A percentile compares a stretch with the other conserved stretches of the same genome.
These are phyloP conservation scores for Phialophora tarda DNA, from an alignment of 2,329 filamentous ascomycete species.

Conservation along the genomic window DNA sequence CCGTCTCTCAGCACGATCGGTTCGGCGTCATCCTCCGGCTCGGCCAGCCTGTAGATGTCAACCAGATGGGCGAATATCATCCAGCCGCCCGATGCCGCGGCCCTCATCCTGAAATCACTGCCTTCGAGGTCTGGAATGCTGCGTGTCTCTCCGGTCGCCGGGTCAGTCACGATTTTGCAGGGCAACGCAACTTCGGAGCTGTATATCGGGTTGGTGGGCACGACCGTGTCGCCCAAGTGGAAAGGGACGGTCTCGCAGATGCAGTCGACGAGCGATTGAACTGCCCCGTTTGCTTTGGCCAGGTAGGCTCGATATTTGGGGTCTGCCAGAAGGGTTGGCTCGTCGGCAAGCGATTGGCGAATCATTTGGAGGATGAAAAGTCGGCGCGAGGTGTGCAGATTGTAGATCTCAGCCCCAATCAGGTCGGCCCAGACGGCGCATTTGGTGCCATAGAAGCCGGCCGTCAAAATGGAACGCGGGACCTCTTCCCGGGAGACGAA, in stretches of 20 bases:
- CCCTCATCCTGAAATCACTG: slow-evolving; percentile 21
- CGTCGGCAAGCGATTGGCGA: slow-evolving; percentile 31
- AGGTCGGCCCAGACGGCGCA: slow-evolving; percentile 38
- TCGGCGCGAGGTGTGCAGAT: slow-evolving; percentile 29
- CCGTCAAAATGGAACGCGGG: slow-evolving; percentile 31
- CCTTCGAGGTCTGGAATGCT: slow-evolving; percentile 20
- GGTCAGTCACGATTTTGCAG: slow-evolving; percentile 19
- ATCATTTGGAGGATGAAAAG: slow-evolving; percentile 37
- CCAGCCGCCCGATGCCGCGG: slow-evolving; percentile 38
- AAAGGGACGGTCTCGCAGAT: slow-evolving; percentile 37
- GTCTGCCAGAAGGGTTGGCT: slow-evolving; percentile 19
- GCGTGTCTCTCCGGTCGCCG: slow-evolving; percentile 18
- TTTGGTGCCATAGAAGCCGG: slow-evolving; percentile 36
- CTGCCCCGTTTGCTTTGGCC: slow-evolving; percentile 28
- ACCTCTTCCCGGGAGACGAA: slow-evolving; percentile 34
- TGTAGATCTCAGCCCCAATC: slow-evolving; percentile 24
- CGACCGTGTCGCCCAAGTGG: slow-evolving; percentile 36
- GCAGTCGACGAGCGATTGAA: slow-evolving; percentile 35
- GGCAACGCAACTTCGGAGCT: slow-evolving; percentile 33
- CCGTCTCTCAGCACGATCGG: slow-evolving; percentile 35
- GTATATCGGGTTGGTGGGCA: slow-evolving; percentile 34
- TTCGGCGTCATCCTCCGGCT: slow-evolving; percentile 36
- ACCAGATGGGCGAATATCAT: slow-evolving; percentile 35
- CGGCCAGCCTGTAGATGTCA: slow-evolving; percentile 35
- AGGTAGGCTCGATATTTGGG: slow-evolving; percentile 17